Evolutionary conservation across 139 green algal species (phyloP).

Genomic region (Chlorella sp.): DNA sequence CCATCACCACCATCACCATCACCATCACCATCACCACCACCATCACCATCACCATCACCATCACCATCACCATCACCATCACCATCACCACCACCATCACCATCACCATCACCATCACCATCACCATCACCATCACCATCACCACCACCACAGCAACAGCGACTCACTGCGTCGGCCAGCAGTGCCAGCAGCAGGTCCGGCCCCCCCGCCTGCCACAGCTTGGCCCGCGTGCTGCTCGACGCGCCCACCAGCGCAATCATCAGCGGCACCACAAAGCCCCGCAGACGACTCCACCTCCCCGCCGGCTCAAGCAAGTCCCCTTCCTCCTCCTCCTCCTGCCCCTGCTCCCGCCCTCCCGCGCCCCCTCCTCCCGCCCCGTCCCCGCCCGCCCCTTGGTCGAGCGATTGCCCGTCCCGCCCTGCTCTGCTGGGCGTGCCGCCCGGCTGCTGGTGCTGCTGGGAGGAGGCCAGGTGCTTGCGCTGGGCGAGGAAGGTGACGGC

Average conservation of each 20-base stretch:
- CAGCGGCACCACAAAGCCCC: constrained; percentile 39
- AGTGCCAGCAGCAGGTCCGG: constrained; percentile 54
- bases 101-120: too few species aligned
- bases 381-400: neutral
- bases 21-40: too few species aligned
- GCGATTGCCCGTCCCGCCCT: neutral
- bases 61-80: too few species aligned
- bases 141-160: too few species aligned
- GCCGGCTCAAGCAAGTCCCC: neutral
- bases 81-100: too few species aligned
- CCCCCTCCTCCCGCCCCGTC: too few species aligned
- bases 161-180: constrained; percentile 23
- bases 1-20: too few species aligned
- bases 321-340: too few species aligned
- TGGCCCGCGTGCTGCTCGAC: constrained; percentile 36
- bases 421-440: neutral
- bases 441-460: neutral
- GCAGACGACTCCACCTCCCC: neutral
- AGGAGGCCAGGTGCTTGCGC: too few species aligned
- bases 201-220: constrained; percentile 45
- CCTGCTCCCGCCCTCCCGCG: neutral
- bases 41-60: too few species aligned
- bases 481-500: too few species aligned
- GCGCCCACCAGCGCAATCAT: constrained; percentile 51
- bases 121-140: too few species aligned